Base-by-base conservation (phyloP, 768 basidiomycete species). In the Hygrophorus russula region DNA sequence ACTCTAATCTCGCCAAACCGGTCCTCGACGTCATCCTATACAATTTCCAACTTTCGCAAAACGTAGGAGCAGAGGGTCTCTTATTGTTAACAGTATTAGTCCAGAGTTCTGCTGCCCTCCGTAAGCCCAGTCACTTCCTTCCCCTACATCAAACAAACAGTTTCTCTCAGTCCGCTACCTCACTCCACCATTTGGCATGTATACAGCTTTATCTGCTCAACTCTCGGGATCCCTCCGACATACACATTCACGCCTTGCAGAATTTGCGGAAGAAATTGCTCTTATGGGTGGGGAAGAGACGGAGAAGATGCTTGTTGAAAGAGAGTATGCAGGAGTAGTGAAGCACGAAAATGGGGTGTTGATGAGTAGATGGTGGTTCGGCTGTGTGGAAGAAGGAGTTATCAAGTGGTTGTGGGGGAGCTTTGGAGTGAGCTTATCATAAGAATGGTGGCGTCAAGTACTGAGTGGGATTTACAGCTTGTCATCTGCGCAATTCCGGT, bases 331-430 rank as follows among this genome's bases (percentile, higher is more conserved):
- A 20, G 75, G 76, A 5, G 70, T 94, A 18, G 71, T 94, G 46
- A 80, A 79, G 56, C 94, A 98, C 51, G 84, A 92, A 59, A 83
- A 83, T 51, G 72, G 73, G 46, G 83, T 93, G 1, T 68, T 93
- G 51, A 65, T 73, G 19, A 79, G 84, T 49, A 69, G 83, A 28
- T 87, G 93, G 74, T 88, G 82, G 83, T 89, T 94, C 60, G 79
- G 83, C 1, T 85, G 91, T 56, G 75, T 82, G 13, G 94, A 99
- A 60, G 94, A 98, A 61, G 91, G 88, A 2, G 80, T 99, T 35
- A 82, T 97, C 54, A 98, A 99, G 63, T 97, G 82, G 83, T 55
- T 93, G 6, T 99, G 94, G 94, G 93, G 94, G 51, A 84, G 82
- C 58, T 83, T 93, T 58, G 94, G 94, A 31, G 81, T 92, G 55